Percentiles rank a stretch among this genome's conserved stretches.
Evolutionary conservation across 2,329 filamentous ascomycete species (phyloP).

Genomic region (Stachybotrys echinatus): DNA sequence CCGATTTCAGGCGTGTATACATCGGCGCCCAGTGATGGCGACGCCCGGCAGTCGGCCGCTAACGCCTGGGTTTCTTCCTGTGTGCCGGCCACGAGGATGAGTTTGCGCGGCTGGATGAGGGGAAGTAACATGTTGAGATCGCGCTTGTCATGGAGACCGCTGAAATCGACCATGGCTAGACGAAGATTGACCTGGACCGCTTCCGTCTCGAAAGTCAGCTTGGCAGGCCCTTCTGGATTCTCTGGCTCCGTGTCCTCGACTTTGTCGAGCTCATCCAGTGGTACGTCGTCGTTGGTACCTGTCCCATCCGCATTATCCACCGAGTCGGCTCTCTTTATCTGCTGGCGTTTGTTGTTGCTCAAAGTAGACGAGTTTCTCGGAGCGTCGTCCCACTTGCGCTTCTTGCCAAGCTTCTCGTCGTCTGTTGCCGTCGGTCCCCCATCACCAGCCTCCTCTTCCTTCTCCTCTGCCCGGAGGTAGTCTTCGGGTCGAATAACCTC

Average conservation of each 20-base stretch:
- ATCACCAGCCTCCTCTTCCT: slow-evolving; percentile 67
- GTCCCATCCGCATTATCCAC: slow-evolving; percentile 41
- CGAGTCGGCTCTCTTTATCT: slow-evolving; percentile 33
- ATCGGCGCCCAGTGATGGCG: slow-evolving; percentile 61
- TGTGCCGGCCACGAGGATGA: slow-evolving; percentile 84
- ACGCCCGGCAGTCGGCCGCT: slow-evolving; percentile 72
- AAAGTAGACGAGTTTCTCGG: slow-evolving; percentile 27
- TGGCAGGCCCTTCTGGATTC: slow-evolving; percentile 62
- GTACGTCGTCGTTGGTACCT: slow-evolving; percentile 27
- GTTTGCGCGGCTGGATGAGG: slow-evolving; percentile 86
- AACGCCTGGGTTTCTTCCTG: slow-evolving; percentile 72
- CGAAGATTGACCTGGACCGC: slow-evolving; percentile 65
- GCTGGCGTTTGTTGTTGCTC: slow-evolving; percentile 56
- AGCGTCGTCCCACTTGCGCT: slow-evolving; percentile 84
- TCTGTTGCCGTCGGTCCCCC: slow-evolving; percentile 27
- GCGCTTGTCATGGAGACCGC: slow-evolving; percentile 86
- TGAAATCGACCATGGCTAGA: slow-evolving; percentile 86
- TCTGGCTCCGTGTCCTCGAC: slow-evolving; percentile 50
- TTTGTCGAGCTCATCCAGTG: slow-evolving; percentile 52
- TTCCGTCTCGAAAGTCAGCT: slow-evolving; percentile 61
- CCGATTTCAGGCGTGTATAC: slow-evolving; percentile 82
- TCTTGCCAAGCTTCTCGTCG: slow-evolving; percentile 73
- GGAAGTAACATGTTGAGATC: slow-evolving; percentile 93
- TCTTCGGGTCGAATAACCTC: slow-evolving; percentile 92
- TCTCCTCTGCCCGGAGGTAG: slow-evolving; percentile 87